A percentile compares a stretch with the other conserved stretches of the same genome.
Conservation (phyloP, 306 rosid species). For the Quercus variabilis region DNA sequence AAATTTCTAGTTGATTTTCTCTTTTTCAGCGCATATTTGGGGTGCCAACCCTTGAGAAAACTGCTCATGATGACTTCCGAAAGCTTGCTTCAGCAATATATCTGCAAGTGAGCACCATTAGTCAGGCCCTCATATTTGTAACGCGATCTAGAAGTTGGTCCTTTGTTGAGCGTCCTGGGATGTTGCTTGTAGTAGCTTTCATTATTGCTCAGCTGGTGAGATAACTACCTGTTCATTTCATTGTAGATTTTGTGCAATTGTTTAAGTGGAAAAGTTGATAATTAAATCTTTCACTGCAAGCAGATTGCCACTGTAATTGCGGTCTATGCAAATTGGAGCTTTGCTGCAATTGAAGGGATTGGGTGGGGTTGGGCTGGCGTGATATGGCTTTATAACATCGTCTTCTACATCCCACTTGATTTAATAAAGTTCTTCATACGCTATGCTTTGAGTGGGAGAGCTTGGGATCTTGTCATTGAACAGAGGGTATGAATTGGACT, state of each 20-base stretch:
- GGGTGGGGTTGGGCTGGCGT: slow-evolving; percentile 99
- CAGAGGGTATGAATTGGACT: slow-evolving; percentile 63
- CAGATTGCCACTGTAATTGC: slow-evolving; percentile 97
- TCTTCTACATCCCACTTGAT: slow-evolving; percentile 91
- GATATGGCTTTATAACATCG: slow-evolving; percentile 84
- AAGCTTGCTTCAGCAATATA: slow-evolving; percentile 95
- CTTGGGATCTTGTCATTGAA: slow-evolving; percentile 98
- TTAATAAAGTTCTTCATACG: slow-evolving; percentile 78
- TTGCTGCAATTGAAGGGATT: slow-evolving; percentile 95
- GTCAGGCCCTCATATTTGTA: slow-evolving; percentile 98
- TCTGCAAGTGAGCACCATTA: slow-evolving; percentile 96
- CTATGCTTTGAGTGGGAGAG: slow-evolving; percentile 86
- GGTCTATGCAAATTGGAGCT: slow-evolving; percentile 88
- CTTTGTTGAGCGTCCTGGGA: slow-evolving; percentile 86
- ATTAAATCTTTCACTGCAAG: slow-evolving; percentile 17
- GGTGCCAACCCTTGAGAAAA: slow-evolving; percentile 75
- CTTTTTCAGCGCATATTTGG: slow-evolving; percentile 72
- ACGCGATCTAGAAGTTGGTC: slow-evolving; percentile 98
- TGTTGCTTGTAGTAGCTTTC: slow-evolving; percentile 70
- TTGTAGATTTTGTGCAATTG: background rate
- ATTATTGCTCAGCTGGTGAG: slow-evolving; percentile 89
- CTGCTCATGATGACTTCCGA: slow-evolving; percentile 74
- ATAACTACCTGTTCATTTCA: slow-evolving; percentile 1
- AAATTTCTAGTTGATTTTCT: slow-evolving; percentile 13
- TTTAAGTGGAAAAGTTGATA: slow-evolving; percentile 4